Evolutionary conservation across 108 stramenopile species (phyloP).

Genomic region (Stephanodiscus triporus): DNA sequence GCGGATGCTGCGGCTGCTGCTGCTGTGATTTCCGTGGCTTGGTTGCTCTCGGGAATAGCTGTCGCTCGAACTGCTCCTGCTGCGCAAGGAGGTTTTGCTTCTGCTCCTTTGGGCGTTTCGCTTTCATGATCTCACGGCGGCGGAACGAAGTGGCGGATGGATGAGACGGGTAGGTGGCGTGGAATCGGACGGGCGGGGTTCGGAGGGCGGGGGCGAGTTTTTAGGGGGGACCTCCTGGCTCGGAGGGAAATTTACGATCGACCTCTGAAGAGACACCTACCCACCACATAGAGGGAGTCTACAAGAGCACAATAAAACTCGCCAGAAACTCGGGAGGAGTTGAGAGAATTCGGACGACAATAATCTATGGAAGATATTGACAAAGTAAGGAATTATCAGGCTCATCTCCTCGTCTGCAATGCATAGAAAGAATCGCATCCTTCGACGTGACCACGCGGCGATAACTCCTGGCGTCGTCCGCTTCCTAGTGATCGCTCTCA

Average conservation of each 20-base stretch:
- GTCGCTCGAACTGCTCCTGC: slow-evolving; percentile 35
- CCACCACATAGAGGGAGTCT: no score
- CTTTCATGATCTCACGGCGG: neutral
- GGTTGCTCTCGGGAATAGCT: slow-evolving; percentile 17
- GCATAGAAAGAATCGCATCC: neutral
- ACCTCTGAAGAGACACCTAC: no score
- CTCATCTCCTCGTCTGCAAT: neutral
- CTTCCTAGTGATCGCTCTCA: neutral
- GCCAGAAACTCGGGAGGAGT: neutral
- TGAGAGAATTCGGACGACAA: neutral
- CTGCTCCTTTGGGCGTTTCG: neutral
- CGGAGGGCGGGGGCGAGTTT: no score
- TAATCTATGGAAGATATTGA: neutral
- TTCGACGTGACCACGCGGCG: neutral
- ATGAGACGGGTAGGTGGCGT: no score
- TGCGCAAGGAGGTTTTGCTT: slow-evolving; percentile 12
- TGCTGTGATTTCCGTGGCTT: neutral
- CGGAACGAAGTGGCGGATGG: no score
- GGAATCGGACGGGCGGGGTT: no score
- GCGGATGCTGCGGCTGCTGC: neutral
- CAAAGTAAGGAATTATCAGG: neutral
- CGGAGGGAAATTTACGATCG: no score
- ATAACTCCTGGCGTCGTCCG: neutral
- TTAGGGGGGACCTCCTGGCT: no score
- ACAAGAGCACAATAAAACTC: no score